Percentiles rank a stretch among this genome's conserved stretches.
phyloP scores from a whole-genome alignment of 2,329 filamentous ascomycete species.

The Penicillium brasilianum region DNA sequence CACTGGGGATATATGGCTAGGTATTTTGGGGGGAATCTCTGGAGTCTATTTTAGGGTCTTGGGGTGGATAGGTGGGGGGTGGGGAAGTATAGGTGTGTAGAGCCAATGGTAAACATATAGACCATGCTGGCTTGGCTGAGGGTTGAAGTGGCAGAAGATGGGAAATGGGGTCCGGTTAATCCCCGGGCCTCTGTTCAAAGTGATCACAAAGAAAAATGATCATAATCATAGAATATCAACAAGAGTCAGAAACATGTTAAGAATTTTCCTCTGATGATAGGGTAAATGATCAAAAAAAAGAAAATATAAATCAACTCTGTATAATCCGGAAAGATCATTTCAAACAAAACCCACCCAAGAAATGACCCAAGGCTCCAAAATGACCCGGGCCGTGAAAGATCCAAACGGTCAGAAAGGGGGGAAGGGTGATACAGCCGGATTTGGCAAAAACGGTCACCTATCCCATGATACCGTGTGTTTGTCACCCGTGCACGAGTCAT shows the following conservation, averaged over 20 bases:
- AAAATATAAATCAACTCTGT: background rate
- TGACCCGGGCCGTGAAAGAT: background rate
- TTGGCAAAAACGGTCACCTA: constrained; percentile 26
- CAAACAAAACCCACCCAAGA: background rate
- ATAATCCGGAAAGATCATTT: constrained; percentile 4
- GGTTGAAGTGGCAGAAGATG: background rate
- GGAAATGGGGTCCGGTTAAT: constrained; percentile 26
- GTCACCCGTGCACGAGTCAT: constrained; percentile 33
- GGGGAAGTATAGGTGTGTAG: constrained; percentile 16
- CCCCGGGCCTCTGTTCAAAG: constrained; percentile 23
- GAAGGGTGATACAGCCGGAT: constrained; percentile 36
- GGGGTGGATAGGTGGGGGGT: constrained; percentile 16
- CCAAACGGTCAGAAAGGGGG: constrained; percentile 3
- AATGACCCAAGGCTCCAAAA: background rate
- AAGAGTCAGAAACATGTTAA: background rate
- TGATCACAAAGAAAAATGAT: background rate
- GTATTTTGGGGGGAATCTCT: background rate
- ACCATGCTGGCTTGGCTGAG: background rate
- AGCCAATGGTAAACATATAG: background rate
- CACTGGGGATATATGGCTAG: background rate
- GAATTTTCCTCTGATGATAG: background rate
- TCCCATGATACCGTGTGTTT: constrained; percentile 34
- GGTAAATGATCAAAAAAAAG: background rate
- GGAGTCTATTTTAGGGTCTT: constrained; percentile 3
- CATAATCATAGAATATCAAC: background rate